Evolutionary conservation across 306 rosid species (phyloP).

Genomic region (Citrullus colocynthis): DNA sequence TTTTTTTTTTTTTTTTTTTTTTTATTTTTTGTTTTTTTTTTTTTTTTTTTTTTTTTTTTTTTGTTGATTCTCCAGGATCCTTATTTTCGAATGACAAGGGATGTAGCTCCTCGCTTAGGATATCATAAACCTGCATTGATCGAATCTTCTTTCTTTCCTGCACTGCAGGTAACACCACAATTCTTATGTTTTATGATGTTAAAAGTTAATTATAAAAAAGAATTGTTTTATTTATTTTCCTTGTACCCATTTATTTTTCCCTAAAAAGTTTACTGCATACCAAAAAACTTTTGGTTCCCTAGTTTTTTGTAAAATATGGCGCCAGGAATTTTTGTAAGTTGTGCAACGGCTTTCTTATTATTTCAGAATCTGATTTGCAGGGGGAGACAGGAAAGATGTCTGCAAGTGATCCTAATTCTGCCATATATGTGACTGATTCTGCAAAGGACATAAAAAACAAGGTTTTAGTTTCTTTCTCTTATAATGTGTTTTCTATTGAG

Average conservation of each 20-base stretch:
- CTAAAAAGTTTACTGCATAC: not conserved
- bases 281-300: not conserved
- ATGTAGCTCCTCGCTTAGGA: conserved; percentile 85
- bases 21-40: no score
- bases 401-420: conserved; percentile 95
- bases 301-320: not conserved
- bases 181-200: conserved; percentile 6
- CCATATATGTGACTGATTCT: conserved; percentile 92
- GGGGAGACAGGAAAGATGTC: conserved; percentile 97
- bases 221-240: not conserved
- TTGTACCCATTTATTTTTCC: not conserved
- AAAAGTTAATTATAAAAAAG: not conserved
- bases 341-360: not conserved
- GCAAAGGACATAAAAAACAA: conserved; percentile 69
- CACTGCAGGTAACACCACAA: conserved; percentile 54
- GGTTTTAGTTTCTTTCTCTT: conserved; percentile 26
- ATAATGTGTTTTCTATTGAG: not conserved
- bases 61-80: conserved; percentile 56
- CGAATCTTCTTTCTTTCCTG: conserved; percentile 81
- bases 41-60: not conserved
- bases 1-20: no score
- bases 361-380: conserved; percentile 25
- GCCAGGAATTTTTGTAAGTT: not conserved
- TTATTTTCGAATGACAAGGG: conserved; percentile 93
- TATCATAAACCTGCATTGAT: conserved; percentile 81